phyloP scores from a whole-genome alignment of 2,329 filamentous ascomycete species.

The Clarireedia paspali region DNA sequence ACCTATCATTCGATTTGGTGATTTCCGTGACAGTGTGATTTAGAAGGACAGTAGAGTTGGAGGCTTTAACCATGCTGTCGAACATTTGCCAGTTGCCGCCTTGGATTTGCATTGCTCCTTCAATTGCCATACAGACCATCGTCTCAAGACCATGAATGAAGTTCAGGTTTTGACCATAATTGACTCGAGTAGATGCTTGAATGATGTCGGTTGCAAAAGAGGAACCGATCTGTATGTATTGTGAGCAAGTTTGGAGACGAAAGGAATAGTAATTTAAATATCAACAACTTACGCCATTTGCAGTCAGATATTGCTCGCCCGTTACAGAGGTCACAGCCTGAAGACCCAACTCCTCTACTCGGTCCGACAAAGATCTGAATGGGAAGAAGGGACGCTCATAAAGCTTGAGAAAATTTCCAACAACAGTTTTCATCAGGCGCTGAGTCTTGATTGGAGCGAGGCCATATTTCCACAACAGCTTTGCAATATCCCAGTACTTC shows the following conservation, averaged over 20 bases:
- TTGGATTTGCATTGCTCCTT: conserved; percentile 68
- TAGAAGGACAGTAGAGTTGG: conserved; percentile 51
- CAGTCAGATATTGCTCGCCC: conserved; percentile 62
- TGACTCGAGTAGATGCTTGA: conserved; percentile 85
- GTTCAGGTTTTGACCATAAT: conserved; percentile 86
- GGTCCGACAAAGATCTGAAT: conserved; percentile 66
- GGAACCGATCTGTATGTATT: conserved; percentile 43
- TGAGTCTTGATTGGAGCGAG: conserved; percentile 67
- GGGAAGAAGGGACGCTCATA: conserved; percentile 81
- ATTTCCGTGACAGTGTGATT: conserved; percentile 63
- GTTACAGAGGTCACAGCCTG: conserved; percentile 59
- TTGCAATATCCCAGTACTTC: conserved; percentile 73
- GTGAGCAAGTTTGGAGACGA: conserved; percentile 9
- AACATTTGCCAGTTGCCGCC: conserved; percentile 97
- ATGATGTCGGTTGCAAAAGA: conserved; percentile 73
- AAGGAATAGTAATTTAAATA: neutral
- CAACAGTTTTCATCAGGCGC: conserved; percentile 61
- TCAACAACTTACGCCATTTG: conserved; percentile 45
- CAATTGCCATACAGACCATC: conserved; percentile 82
- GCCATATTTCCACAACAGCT: conserved; percentile 81
- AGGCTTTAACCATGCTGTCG: conserved; percentile 63
- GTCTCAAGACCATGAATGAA: conserved; percentile 82
- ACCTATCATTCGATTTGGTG: conserved; percentile 38
- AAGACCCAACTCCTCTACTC: conserved; percentile 60
- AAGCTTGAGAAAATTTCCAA: conserved; percentile 68